Conservation (phyloP, 2,329 filamentous ascomycete genomes). For the Teratosphaeria viscida region DNA sequence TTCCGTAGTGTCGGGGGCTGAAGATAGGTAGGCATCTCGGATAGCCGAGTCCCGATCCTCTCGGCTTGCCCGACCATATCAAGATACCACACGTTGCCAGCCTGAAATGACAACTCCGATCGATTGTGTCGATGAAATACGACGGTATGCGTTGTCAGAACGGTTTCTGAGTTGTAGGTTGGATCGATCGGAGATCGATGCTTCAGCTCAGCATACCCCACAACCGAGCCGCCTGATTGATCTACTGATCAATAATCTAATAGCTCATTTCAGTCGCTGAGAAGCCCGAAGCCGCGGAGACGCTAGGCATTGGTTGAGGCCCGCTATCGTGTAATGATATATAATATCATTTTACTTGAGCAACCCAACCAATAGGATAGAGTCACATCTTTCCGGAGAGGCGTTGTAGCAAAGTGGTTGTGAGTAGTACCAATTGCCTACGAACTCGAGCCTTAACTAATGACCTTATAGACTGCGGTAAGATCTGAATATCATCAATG, state of each 20-base stretch:
- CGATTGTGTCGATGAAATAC: not conserved
- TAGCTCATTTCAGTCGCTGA: not conserved
- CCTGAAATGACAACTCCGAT: not conserved
- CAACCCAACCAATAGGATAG: not conserved
- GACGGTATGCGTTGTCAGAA: not conserved
- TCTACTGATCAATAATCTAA: not conserved
- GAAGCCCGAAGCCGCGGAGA: not conserved
- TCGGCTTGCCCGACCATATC: not conserved
- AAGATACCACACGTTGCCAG: not conserved
- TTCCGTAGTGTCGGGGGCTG: not conserved
- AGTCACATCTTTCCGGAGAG: not conserved
- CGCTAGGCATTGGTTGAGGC: not conserved
- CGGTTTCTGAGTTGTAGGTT: not conserved
- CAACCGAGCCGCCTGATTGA: not conserved
- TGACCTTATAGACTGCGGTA: slow-evolving; percentile 5
- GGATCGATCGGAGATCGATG: not conserved
- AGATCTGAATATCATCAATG: too few relatives aligned
- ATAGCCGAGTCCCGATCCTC: not conserved
- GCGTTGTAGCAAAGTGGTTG: slow-evolving; percentile 19
- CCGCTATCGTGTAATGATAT: too few relatives aligned
- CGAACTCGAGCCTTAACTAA: too few relatives aligned
- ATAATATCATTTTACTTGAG: too few relatives aligned
- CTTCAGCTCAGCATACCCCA: not conserved
- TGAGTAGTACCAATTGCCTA: too few relatives aligned
- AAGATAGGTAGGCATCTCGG: not conserved